Base-by-base conservation (phyloP, 2,329 filamentous ascomycete genomes). In the Bipolaris sorokiniana region DNA sequence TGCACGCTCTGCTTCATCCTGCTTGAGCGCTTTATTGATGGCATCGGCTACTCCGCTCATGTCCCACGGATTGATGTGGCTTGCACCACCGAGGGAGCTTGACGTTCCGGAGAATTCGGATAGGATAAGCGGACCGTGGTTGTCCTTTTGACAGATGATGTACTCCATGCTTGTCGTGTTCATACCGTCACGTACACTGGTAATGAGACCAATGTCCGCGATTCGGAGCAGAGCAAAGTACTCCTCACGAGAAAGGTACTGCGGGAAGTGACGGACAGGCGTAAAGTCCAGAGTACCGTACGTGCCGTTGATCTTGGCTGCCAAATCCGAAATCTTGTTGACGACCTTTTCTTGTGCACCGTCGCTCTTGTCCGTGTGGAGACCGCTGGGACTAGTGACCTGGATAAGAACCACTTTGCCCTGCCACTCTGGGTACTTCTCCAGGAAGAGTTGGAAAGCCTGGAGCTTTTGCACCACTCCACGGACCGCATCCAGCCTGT, bases 21-120 rank as follows among this genome's bases (percentile, higher is more conserved):
- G 94, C 23, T 85, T 89, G 57, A 98, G 82, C 4, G 92, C 94
- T 51, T 87, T 80, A 70, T 96, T 86, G 73, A 98, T 93, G 63
- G 92, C 88, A 50, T 89, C 86, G 4, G 93, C 93, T 13, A 97
- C 93, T 34, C 90, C 91, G 23, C 84, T 87, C 52, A 94, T 83
- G 73, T 97, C 92, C 92, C 93, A 98, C 1, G 94, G 94, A 78
- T 98, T 98, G 81, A 98, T 97, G 77, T 96, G 92, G 60, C 97
- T 92, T 31, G 94, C 94, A 70, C 90, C 90, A 60, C 86, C 86
- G 36, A 98, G 83, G 54, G 89, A 95, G 51, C 91, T 91, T 31
- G 94, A 92, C 0, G 94, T 97, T 56, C 94, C 94, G 61, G 93
- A 97, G 77, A 98, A 98, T 76, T 98, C 94, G 13, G 95, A 98